phyloP scores from a whole-genome alignment of 768 basidiomycete species.

The Termitomyces sp. region DNA sequence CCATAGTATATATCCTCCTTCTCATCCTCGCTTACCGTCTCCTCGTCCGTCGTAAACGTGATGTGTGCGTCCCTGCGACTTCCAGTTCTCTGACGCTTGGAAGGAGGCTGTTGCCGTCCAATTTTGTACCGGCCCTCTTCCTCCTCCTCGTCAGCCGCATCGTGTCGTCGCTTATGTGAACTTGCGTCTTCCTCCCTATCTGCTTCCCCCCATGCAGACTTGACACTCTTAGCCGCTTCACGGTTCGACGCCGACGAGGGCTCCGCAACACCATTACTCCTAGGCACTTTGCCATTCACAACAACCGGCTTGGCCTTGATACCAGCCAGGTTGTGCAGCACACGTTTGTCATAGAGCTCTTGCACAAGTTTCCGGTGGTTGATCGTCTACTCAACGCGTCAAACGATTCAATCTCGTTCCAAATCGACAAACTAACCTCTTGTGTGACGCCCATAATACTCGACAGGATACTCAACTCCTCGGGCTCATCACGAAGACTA shows the following conservation, averaged over 20 bases:
- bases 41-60: constrained; percentile 40
- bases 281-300: neutral
- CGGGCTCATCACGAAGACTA: constrained; percentile 44
- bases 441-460: constrained; percentile 80
- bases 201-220: constrained; percentile 6
- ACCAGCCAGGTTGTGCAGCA: constrained; percentile 58
- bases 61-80: constrained; percentile 35
- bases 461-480: constrained; percentile 75
- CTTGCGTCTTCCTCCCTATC: constrained; percentile 24
- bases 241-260: neutral
- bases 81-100: constrained; percentile 45
- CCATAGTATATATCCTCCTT: constrained; percentile 14
- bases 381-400: constrained; percentile 48
- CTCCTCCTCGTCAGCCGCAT: constrained; percentile 31
- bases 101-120: constrained; percentile 31
- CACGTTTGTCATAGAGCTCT: constrained; percentile 60
- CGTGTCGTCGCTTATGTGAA: constrained; percentile 1
- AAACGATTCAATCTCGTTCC: neutral
- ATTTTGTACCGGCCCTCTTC: constrained; percentile 60
- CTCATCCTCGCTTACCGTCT: constrained; percentile 18
- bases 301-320: constrained; percentile 25
- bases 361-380: constrained; percentile 68
- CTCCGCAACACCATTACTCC: neutral
- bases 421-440: constrained; percentile 51
- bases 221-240: neutral